Evolutionary conservation across 768 basidiomycete genomes (phyloP), one percentile per base, ranked within the genome.

Genomic region (Amanita phalloides): DNA sequence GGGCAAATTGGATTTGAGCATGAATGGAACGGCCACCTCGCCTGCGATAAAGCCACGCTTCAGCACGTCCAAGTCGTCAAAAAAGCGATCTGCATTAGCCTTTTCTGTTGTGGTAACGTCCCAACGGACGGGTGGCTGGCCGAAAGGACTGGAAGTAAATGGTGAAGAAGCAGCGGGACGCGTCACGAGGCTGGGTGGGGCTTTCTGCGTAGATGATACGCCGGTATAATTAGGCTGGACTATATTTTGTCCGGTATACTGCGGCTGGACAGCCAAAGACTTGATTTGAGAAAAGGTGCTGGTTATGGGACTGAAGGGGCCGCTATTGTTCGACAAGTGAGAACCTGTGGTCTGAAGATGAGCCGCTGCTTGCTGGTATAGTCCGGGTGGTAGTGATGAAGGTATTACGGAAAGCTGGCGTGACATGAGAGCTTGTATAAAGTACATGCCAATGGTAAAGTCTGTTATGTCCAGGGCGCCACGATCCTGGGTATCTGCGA

Each of bases 371-470:
- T 87, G 83, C 55, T 95, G 91, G 61, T 93, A 94, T 17, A 95
- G 62, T 44, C 82, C 86, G 3, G 86, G 84, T 20, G 95, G 92
- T 14, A 98, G 75, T 2, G 75, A 68, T 5, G 76, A 66, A 33
- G 93, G 93, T 46, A 94, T 75, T 54, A 75, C 76, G 48, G 82
- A 71, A 51, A 90, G 69, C 55, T 84, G 78, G 51, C 79, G 78
- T 49, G 85, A 81, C 93, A 97, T 96, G 36, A 78, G 71, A n/a
- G 80, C 85, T 67, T 97, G 93, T 57, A 98, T 93, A 62, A 97
- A 79, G 66, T 90, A 91, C 93, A 96, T 94, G 37, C 86, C 96
- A 61, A 99, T 81, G 54, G 87, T 84, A 63, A 99, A 99, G 67
- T 99, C 96, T 42, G 85, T 75, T 13, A 81, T 71, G 64, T 99